Evolutionary conservation across 1,139 yeast genomes (phyloP), one percentile per base, ranked within the genome.

Genomic region (Petasospora rhodanensis): DNA sequence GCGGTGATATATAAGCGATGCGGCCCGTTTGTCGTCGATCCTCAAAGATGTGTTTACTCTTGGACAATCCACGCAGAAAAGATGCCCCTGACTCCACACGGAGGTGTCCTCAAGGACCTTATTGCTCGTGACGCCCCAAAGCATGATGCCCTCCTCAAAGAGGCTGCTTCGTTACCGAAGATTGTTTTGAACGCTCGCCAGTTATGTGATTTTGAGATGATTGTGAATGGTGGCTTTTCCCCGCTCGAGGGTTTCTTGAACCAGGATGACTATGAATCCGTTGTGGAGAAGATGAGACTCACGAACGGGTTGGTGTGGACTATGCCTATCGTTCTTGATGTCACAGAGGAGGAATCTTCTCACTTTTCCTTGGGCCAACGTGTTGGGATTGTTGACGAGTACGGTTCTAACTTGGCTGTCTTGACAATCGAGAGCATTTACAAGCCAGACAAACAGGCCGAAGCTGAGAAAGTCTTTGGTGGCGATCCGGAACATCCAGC

Each of bases 401-500:
- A 85, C 58, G 86, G 81, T 50, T 65, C 73, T 31, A 76, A 86
- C 3, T 67, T 89, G 51, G 96, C 96, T 22, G 77, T 89, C 45
- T 63, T 89, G 54, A 79, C 91, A 6, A 69, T 89, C 25, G 78
- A 72, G 37, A 93, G 89, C 42, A 75, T 85, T 29, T 89, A 82
- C 66, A 69, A 69, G 51, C 96, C 96, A 46, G 70, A 89, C 62
- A 89, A 89, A 68, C 53, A 65, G 35, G 57, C 57, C 24, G 97
- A 89, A 66, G 96, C 96, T 37, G 62, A 76, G 47, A 71, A 79
- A 53, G 96, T 87, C 16, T 89, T 87, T 65, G 77, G 97, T 58
- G 97, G 97, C 44, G 97, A 89, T 59, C 91, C 95, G 28, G 97
- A 89, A 58, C 97, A 89, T 61, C 97, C 97, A 14, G 96, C 97